phyloP scores from a whole-genome alignment of 169 alveolate species.

The Babesia divergens region DNA sequence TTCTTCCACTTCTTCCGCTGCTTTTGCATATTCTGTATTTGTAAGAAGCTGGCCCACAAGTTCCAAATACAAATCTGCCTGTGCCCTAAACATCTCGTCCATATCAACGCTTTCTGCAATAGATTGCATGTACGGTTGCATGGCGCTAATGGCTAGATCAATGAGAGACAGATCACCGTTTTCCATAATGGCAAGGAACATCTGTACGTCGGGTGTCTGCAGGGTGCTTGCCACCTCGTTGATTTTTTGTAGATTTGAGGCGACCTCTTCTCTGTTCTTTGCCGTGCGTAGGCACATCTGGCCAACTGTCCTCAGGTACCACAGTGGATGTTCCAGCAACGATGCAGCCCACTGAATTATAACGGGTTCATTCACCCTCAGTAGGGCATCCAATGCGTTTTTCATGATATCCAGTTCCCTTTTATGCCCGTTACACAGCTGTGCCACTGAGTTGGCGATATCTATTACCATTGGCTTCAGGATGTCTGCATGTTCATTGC shows the following conservation, averaged over 20 bases:
- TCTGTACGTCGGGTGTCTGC: conserved; percentile 30
- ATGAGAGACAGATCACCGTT: conserved; percentile 11
- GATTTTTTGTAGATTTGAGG: background rate
- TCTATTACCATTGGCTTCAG: conserved; percentile 15
- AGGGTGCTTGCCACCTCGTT: background rate
- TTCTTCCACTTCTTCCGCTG: conserved; percentile 20
- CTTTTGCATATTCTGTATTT: conserved; percentile 2
- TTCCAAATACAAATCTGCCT: conserved; percentile 7
- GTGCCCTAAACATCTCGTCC: background rate
- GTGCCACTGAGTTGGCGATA: conserved; percentile 25
- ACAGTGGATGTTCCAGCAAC: conserved; percentile 22
- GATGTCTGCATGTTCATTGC: conserved; percentile 5
- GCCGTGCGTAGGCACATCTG: conserved; percentile 10
- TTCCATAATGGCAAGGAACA: conserved; percentile 24
- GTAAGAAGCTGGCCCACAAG: background rate
- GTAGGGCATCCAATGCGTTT: conserved; percentile 8
- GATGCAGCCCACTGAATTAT: conserved; percentile 20
- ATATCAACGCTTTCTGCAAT: conserved; percentile 9
- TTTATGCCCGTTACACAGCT: background rate
- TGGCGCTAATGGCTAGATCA: background rate
- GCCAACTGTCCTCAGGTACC: conserved; percentile 22
- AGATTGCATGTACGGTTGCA: conserved; percentile 15
- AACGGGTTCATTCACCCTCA: conserved; percentile 7
- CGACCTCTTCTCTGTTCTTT: background rate
- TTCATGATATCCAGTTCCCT: background rate